A percentile compares a stretch with the other conserved stretches of the same genome.
Evolutionary conservation across 177 flowering plant genomes (phyloP).

Genomic region (Tripterygium wilfordii): DNA sequence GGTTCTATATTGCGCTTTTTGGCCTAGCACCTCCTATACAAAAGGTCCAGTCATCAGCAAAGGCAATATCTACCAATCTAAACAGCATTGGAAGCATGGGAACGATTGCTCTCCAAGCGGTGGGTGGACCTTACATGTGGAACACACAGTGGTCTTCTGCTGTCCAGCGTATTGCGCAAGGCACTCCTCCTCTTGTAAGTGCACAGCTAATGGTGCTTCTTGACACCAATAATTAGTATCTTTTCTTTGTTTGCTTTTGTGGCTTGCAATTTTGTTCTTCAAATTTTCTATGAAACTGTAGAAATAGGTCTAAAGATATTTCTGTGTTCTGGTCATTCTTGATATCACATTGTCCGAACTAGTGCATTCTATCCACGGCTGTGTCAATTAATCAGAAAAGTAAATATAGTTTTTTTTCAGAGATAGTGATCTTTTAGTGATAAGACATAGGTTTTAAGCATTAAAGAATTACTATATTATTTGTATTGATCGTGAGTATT

Average conservation of each 20-base stretch:
- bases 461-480: too few relatives aligned
- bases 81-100: constrained; percentile 82
- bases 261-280: not conserved
- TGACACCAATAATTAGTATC: too few relatives aligned
- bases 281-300: too few relatives aligned
- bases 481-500: too few relatives aligned
- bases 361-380: too few relatives aligned
- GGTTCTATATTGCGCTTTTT: constrained; percentile 97
- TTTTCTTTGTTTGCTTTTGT: not conserved
- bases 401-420: too few relatives aligned
- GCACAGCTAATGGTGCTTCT: constrained; percentile 6
- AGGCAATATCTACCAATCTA: constrained; percentile 55
- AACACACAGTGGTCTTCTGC: constrained; percentile 80
- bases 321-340: too few relatives aligned
- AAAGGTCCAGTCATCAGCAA: constrained; percentile 42
- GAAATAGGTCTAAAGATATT: too few relatives aligned
- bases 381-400: too few relatives aligned
- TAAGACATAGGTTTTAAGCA: too few relatives aligned
- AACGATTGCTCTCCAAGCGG: constrained; percentile 81
- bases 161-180: constrained; percentile 88
- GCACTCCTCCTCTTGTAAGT: constrained; percentile 99
- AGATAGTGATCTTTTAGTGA: too few relatives aligned
- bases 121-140: constrained; percentile 98
- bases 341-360: too few relatives aligned
- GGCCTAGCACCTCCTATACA: constrained; percentile 95